Conservation (phyloP, 768 basidiomycete species). For the Lentinula sp. region DNA sequence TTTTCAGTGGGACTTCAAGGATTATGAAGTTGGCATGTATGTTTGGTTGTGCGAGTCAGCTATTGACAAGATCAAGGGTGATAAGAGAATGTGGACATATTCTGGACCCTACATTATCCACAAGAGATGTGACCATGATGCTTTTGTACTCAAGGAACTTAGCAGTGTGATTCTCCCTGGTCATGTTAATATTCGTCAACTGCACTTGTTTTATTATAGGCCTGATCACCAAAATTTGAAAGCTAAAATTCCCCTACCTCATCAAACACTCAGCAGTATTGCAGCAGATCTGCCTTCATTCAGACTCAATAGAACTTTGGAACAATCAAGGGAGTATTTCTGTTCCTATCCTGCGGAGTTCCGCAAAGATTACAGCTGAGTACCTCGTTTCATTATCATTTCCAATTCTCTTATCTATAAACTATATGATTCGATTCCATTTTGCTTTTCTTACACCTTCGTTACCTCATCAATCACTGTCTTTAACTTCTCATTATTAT, state of each 20-base stretch:
- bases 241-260: no score
- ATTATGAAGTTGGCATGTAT: slow-evolving; percentile 21
- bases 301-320: no score
- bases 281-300: rapidly evolving
- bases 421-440: no score
- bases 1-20: slow-evolving; percentile 9
- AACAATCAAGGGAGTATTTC: no score
- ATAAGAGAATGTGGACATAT: slow-evolving; percentile 21
- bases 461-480: no score
- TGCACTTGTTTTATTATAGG: slow-evolving; percentile 5
- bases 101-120: slow-evolving; percentile 19
- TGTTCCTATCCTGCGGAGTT: no score
- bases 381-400: no score
- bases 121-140: not conserved
- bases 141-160: slow-evolving; percentile 5
- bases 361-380: no score
- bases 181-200: not conserved
- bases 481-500: no score
- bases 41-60: slow-evolving; percentile 25
- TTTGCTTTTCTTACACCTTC: no score
- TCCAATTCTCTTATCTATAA: no score
- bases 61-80: slow-evolving; percentile 21
- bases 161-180: slow-evolving; percentile 5
- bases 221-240: slow-evolving; percentile 5
- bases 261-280: no score